These are phyloP conservation scores for Exophiala spinifera DNA, from an alignment of 2,329 filamentous ascomycete species.

Conservation along the genomic window DNA sequence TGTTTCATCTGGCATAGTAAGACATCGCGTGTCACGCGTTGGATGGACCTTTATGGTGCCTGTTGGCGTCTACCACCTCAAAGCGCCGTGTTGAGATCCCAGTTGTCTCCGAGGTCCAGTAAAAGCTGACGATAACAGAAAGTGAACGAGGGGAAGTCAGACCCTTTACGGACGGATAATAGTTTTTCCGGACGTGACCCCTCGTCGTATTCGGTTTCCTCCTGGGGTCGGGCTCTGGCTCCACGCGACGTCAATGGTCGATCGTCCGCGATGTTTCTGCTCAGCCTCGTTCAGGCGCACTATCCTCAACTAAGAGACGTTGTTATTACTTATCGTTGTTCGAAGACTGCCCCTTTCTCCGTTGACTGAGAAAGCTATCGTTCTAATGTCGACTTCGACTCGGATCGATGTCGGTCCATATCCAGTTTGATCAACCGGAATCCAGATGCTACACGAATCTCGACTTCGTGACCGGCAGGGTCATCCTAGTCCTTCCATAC, in stretches of 20 bases:
- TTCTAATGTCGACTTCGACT: constrained; percentile 21
- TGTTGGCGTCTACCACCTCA: not conserved
- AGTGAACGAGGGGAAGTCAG: too few relatives aligned
- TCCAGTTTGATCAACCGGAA: constrained; percentile 44
- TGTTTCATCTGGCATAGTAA: constrained; percentile 12
- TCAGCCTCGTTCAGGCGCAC: constrained; percentile 20
- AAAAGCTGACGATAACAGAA: too few relatives aligned
- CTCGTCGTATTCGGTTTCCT: not conserved
- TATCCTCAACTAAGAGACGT: constrained; percentile 1
- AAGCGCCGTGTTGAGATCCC: not conserved
- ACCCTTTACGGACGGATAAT: not conserved
- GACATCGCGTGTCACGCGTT: constrained; percentile 4
- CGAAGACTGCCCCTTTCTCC: not conserved
- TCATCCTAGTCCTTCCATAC: constrained; percentile 41
- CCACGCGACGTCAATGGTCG: constrained; percentile 4
- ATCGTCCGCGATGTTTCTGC: constrained; percentile 1
- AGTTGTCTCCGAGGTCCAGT: too few relatives aligned
- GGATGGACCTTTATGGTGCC: not conserved
- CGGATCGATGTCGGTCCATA: constrained; percentile 43
- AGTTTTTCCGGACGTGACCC: not conserved
- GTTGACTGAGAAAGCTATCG: constrained; percentile 1
- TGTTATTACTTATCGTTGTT: not conserved
- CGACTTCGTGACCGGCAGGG: constrained; percentile 46
- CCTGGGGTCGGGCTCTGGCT: not conserved
- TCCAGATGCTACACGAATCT: constrained; percentile 47